Percentiles rank a stretch among this genome's conserved stretches.
Conservation (phyloP, 2,329 filamentous ascomycete genomes). For the Colletotrichum agaves region DNA sequence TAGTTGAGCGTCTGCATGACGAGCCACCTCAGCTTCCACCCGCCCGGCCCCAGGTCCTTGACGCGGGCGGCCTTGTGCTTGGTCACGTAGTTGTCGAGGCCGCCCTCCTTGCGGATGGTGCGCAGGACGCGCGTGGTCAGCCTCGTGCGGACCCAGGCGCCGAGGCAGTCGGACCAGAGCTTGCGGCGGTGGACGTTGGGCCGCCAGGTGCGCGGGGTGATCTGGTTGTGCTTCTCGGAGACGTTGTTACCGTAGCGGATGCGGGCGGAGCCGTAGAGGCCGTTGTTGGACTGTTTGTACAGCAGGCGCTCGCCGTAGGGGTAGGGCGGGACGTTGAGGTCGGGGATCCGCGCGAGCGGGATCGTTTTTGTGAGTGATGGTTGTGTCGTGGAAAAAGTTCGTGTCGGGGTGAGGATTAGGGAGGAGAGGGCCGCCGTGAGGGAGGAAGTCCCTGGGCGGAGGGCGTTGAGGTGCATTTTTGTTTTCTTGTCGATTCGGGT, state of each 20-base stretch:
- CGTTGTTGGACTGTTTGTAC: constrained; percentile 84
- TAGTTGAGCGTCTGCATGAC: constrained; percentile 82
- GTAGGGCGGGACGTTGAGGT: constrained; percentile 69
- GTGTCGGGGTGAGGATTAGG: constrained; percentile 16
- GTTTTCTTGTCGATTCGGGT: constrained; percentile 38
- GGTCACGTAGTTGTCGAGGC: constrained; percentile 90
- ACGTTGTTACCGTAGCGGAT: constrained; percentile 86
- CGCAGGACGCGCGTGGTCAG: constrained; percentile 76
- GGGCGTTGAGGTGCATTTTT: constrained; percentile 15
- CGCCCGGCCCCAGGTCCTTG: constrained; percentile 87
- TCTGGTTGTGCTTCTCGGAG: constrained; percentile 72
- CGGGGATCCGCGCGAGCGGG: constrained; percentile 56
- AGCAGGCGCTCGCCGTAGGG: constrained; percentile 75
- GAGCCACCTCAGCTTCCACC: constrained; percentile 90
- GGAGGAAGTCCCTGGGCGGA: constrained; percentile 8
- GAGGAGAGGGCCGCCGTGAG: constrained; percentile 22
- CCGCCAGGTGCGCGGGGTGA: constrained; percentile 78
- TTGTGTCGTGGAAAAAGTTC: constrained; percentile 51
- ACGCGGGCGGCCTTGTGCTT: constrained; percentile 81
- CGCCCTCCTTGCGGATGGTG: constrained; percentile 85
- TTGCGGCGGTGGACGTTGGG: constrained; percentile 78
- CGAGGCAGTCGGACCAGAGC: constrained; percentile 72
- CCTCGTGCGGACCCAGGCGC: constrained; percentile 72
- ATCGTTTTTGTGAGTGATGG: constrained; percentile 53
- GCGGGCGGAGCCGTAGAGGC: constrained; percentile 75